Conservation (phyloP, 352 stramenopile species). For the Phytopythium kandeliae region DNA sequence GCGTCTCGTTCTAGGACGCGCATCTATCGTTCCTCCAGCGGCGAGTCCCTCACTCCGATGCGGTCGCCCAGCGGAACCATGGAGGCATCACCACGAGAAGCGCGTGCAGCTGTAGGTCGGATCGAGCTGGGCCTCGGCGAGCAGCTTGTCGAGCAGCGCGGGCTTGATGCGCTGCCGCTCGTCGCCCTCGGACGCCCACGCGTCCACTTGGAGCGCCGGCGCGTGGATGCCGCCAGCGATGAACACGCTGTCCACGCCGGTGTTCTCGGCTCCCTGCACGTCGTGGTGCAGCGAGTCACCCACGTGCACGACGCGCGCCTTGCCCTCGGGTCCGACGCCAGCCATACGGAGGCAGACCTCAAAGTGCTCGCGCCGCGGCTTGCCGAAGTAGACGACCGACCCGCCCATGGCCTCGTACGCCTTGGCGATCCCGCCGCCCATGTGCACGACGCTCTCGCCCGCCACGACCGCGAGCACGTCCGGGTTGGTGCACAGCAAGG, state of each 20-base stretch:
- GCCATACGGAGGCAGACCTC: slow-evolving; percentile 46
- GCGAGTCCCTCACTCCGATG: too few species aligned
- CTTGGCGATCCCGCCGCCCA: slow-evolving; percentile 77
- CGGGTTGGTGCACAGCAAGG: slow-evolving; percentile 85
- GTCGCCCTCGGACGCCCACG: slow-evolving; percentile 11
- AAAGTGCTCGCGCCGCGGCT: slow-evolving; percentile 78
- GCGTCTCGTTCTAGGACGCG: not conserved
- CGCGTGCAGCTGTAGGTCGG: slow-evolving; percentile 25
- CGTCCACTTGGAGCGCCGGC: slow-evolving; percentile 30
- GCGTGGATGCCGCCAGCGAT: slow-evolving; percentile 54
- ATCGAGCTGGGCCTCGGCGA: slow-evolving; percentile 15
- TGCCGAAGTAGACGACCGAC: slow-evolving; percentile 75
- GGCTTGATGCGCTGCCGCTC: slow-evolving; percentile 22
- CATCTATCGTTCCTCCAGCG: not conserved
- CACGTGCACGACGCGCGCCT: slow-evolving; percentile 47
- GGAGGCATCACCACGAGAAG: slow-evolving; percentile 27
- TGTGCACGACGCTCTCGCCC: slow-evolving; percentile 50
- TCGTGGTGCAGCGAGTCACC: slow-evolving; percentile 69
- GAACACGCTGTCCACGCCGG: slow-evolving; percentile 50
- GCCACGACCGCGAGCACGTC: slow-evolving; percentile 74
- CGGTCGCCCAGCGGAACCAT: too few species aligned
- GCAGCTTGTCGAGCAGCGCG: slow-evolving; percentile 16
- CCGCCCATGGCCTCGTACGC: slow-evolving; percentile 76
- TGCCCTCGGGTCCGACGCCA: slow-evolving; percentile 10
- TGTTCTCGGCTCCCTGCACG: slow-evolving; percentile 43